Conservation (phyloP, 306 rosid genomes). For the Lablab purpureus region DNA sequence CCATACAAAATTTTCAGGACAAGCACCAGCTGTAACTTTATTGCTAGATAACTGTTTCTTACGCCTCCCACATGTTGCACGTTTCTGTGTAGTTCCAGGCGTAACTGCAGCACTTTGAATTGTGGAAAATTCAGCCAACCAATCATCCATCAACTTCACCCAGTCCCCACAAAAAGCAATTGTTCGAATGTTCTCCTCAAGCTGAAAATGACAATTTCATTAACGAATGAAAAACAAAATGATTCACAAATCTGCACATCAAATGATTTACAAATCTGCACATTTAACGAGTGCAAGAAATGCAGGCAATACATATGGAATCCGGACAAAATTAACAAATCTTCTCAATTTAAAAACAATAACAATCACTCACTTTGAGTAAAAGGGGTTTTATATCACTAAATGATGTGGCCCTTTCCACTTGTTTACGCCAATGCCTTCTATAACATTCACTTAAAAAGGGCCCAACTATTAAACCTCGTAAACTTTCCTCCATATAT, state of each 20-base stretch:
- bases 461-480: conserved; percentile 79
- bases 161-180: conserved; percentile 78
- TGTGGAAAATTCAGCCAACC: conserved; percentile 63
- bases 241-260: conserved; percentile 5
- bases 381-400: conserved; percentile 62
- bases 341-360: not conserved
- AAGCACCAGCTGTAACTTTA: conserved; percentile 56
- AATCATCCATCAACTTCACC: conserved; percentile 83
- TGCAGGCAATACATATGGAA: not conserved
- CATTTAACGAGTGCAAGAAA: not conserved
- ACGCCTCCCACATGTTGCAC: conserved; percentile 66
- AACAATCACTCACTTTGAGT: conserved; percentile 70
- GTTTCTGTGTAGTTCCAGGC: conserved; percentile 68
- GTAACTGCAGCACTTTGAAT: conserved; percentile 59
- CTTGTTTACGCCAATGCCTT: conserved; percentile 67
- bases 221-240: conserved; percentile 30
- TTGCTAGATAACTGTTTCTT: conserved; percentile 68
- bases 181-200: conserved; percentile 73
- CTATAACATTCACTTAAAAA: conserved; percentile 64
- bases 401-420: conserved; percentile 68
- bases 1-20: conserved; percentile 67
- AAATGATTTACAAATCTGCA: conserved; percentile 11
- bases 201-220: conserved; percentile 62
- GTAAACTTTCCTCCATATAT: conserved; percentile 78
- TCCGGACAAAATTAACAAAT: not conserved